These are phyloP conservation scores for Penicillium nucicola DNA, from an alignment of 495 filamentous ascomycete species.

Conservation along the genomic window DNA sequence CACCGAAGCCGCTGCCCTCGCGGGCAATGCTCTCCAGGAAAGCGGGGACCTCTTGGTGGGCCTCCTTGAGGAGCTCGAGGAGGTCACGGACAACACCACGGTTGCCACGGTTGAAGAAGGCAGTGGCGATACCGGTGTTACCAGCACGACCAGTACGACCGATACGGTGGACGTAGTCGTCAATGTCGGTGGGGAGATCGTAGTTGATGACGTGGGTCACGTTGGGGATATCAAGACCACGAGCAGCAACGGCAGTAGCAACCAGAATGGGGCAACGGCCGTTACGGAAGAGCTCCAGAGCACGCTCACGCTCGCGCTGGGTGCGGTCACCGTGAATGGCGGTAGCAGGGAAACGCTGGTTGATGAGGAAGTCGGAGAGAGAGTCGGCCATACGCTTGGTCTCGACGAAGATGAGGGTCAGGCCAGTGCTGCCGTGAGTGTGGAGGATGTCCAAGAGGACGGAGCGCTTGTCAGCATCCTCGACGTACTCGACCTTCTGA, in stretches of 20 bases:
- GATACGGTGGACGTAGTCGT: constrained; percentile 99
- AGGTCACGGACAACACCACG: constrained; percentile 94
- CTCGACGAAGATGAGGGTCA: constrained; percentile 97
- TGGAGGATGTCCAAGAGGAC: constrained; percentile 96
- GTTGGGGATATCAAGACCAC: constrained; percentile 95
- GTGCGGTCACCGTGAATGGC: constrained; percentile 98
- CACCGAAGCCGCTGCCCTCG: constrained; percentile 77
- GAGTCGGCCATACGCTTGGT: constrained; percentile 99
- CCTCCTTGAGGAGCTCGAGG: constrained; percentile 94
- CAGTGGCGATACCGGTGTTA: constrained; percentile 96
- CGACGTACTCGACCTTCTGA: constrained; percentile 97
- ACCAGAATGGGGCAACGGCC: constrained; percentile 94
- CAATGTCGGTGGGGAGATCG: constrained; percentile 96
- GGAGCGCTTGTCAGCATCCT: constrained; percentile 95
- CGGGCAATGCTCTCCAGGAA: constrained; percentile 97
- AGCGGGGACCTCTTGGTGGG: constrained; percentile 89
- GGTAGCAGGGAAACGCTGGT: constrained; percentile 97
- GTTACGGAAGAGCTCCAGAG: constrained; percentile 94
- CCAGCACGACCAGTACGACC: constrained; percentile 99
- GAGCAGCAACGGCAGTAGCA: constrained; percentile 94
- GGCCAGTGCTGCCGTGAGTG: constrained; percentile 77
- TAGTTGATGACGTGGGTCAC: constrained; percentile 99
- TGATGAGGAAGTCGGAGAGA: constrained; percentile 94
- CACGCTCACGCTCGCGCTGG: constrained; percentile 97
- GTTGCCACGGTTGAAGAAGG: constrained; percentile 99